Evolutionary conservation across 1,284 basidiomycete genomes (phyloP).

Genomic region (Kwoniella shivajii): DNA sequence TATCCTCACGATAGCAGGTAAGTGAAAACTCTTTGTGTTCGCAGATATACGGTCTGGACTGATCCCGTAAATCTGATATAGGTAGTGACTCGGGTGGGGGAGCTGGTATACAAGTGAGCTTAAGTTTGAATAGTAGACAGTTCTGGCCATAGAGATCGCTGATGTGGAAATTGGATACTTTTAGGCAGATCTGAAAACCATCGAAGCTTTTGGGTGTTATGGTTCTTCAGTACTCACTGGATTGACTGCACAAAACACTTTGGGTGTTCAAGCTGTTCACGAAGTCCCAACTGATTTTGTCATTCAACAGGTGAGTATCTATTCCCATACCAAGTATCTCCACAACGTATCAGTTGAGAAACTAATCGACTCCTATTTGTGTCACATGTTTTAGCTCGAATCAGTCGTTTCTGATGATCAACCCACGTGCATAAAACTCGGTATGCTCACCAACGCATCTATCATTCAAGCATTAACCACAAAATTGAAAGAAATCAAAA

Average conservation of each 20-base stretch:
- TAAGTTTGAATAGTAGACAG: background rate
- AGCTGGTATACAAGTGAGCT: slow-evolving; percentile 79
- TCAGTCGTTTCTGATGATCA: slow-evolving; percentile 76
- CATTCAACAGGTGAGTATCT: slow-evolving; percentile 63
- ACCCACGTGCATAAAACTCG: slow-evolving; percentile 80
- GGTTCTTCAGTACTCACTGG: slow-evolving; percentile 87
- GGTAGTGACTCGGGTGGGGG: slow-evolving; percentile 76
- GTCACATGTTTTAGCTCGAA: slow-evolving; percentile 61
- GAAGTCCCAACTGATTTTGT: slow-evolving; percentile 69
- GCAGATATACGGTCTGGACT: background rate
- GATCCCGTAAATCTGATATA: slow-evolving; percentile 3
- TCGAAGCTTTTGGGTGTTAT: slow-evolving; percentile 76
- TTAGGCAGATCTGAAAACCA: slow-evolving; percentile 78
- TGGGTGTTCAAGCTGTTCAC: slow-evolving; percentile 75
- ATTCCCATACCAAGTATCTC: background rate
- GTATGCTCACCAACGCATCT: slow-evolving; percentile 68
- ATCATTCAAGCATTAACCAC: slow-evolving; percentile 54
- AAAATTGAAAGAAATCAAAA: slow-evolving; percentile 29
- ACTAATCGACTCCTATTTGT: slow-evolving; percentile 6
- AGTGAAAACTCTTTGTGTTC: slow-evolving; percentile 3
- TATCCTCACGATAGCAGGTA: slow-evolving; percentile 49
- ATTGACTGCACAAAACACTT: slow-evolving; percentile 88
- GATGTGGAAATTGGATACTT: slow-evolving; percentile 2
- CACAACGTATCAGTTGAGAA: background rate
- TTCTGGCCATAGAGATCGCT: background rate